A percentile compares a stretch with the other conserved stretches of the same genome.
Conservation (phyloP, 208 protist species). For the Angomonas ambiguus region DNA sequence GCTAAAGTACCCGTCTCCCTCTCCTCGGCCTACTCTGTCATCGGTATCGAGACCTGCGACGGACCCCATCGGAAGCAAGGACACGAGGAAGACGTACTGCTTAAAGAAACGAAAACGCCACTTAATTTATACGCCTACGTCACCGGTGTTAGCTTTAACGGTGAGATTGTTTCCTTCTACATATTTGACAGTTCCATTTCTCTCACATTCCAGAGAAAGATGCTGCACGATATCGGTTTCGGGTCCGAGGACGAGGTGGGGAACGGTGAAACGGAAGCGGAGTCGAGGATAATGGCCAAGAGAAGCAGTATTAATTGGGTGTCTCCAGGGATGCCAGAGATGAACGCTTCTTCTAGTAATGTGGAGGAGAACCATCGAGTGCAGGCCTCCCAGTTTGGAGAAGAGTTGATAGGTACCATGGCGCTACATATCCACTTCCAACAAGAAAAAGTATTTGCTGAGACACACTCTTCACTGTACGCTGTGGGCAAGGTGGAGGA, state of each 20-base stretch:
- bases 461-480: not conserved
- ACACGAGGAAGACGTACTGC: not conserved
- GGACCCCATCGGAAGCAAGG: not conserved
- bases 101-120: not conserved
- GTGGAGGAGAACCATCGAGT: not conserved
- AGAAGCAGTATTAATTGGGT: not conserved
- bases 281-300: not conserved
- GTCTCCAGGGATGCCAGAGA: not conserved
- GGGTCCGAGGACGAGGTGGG: not conserved
- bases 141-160: conserved; percentile 6
- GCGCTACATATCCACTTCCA: not conserved
- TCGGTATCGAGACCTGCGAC: conserved; percentile 8
- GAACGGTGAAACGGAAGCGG: not conserved
- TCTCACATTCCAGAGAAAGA: not conserved
- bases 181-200: not conserved
- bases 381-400: not conserved
- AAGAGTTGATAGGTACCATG: not conserved
- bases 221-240: not conserved
- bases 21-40: conserved; percentile 44
- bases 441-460: not conserved
- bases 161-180: not conserved
- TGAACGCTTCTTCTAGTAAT: not conserved
- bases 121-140: not conserved
- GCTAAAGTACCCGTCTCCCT: not conserved
- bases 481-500: not conserved